These are phyloP conservation scores for Penicillium polonicum DNA, from an alignment of 2,329 filamentous ascomycete species.

Conservation along the genomic window DNA sequence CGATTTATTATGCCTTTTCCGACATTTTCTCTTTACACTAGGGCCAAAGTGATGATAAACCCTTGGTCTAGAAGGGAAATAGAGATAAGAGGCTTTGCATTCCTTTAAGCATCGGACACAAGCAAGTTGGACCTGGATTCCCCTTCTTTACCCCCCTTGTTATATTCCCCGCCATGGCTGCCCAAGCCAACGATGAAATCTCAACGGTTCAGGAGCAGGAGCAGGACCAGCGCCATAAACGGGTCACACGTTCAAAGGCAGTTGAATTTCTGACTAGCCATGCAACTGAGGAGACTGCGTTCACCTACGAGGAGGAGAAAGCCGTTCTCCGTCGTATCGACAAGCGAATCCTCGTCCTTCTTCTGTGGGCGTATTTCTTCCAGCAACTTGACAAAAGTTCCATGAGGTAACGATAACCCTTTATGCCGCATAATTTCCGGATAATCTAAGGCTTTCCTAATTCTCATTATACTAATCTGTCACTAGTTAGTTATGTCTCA, in stretches of 20 bases:
- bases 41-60: too few species aligned
- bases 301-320: constrained; percentile 53
- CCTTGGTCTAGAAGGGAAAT: not conserved
- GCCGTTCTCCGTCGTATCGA: constrained; percentile 45
- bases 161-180: not conserved
- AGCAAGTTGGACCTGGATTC: not conserved
- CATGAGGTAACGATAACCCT: not conserved
- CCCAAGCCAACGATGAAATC: not conserved
- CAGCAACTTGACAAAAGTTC: constrained; percentile 54
- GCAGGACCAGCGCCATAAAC: not conserved
- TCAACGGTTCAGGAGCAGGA: not conserved
- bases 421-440: too few species aligned
- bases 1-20: too few species aligned
- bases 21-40: too few species aligned
- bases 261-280: not conserved
- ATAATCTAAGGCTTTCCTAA: too few species aligned
- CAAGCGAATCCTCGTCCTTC: constrained; percentile 50
- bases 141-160: not conserved
- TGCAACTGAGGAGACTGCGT: constrained; percentile 22
- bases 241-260: constrained; percentile 1
- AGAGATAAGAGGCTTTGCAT: not conserved
- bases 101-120: not conserved
- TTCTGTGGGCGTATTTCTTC: constrained; percentile 59
- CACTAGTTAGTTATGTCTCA: constrained; percentile 17
- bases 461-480: not conserved